These are phyloP conservation scores for Allium fistulosum DNA, from an alignment of 106 monocot species.

Conservation along the genomic window DNA sequence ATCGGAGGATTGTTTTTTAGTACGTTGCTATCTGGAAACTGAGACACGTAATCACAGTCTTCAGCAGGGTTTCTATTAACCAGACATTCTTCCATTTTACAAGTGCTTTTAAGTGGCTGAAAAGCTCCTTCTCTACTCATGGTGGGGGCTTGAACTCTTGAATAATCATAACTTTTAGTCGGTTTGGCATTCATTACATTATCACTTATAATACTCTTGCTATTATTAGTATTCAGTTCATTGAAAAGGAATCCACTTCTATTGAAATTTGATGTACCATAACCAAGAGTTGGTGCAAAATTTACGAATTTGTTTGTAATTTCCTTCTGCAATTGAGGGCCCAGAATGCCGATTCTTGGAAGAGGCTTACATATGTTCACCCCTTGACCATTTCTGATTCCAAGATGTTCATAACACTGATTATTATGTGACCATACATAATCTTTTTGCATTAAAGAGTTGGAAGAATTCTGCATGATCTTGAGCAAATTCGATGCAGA, in stretches of 20 bases:
- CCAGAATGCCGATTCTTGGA: constrained; percentile 45
- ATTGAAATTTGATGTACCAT: constrained; percentile 1
- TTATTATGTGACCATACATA: constrained; percentile 4
- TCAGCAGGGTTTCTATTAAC: constrained; percentile 94
- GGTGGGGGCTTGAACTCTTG: constrained; percentile 3
- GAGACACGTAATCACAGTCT: constrained; percentile 49
- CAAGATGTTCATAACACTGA: constrained; percentile 3
- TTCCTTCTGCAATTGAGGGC: constrained; percentile 51
- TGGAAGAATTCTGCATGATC: constrained; percentile 45
- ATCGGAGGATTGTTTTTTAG: too few species aligned
- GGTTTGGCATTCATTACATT: constrained; percentile 15
- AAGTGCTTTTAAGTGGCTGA: constrained; percentile 11
- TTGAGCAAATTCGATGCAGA: constrained; percentile 82
- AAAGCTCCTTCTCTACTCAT: constrained; percentile 13
- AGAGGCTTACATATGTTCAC: constrained; percentile 27
- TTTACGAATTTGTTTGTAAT: constrained; percentile 22
- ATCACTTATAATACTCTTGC: background rate
- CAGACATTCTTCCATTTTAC: constrained; percentile 30
- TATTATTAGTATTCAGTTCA: background rate
- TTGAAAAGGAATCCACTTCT: background rate
- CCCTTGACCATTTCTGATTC: constrained; percentile 4
- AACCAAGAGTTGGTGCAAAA: constrained; percentile 22
- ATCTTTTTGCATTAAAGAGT: constrained; percentile 1
- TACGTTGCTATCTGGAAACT: too few species aligned
- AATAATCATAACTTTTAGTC: background rate